Base-by-base conservation (phyloP, 2,329 filamentous ascomycete species). In the Pseudocercospora musae region DNA sequence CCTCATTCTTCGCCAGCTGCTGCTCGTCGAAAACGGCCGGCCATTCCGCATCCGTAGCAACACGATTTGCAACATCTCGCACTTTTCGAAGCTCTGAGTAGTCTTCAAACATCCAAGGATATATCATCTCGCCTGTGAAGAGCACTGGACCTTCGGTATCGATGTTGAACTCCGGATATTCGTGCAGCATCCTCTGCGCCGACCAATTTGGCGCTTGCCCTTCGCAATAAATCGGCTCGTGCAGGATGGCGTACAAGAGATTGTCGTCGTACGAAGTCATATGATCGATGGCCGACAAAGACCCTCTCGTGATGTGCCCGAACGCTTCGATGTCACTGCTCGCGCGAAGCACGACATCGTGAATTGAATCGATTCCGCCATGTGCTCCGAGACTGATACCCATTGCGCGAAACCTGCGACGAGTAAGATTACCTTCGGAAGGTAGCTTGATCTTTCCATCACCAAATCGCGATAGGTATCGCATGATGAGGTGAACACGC, bases 81-180 rank as follows among this genome's bases (percentile, higher is more conserved):
- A 98, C 77, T 61, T 85, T 80, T n/a, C 78, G 78, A 20, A 98
- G 85, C 75, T 96, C 92, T 0, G 86, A 81, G 71, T 91, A 94
- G 15, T 88, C 88, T 40, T 92, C 86, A 68, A 96, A 93, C 82
- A 93, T 90, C 76, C 90, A 89, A 0, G 90, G 89, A 74, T 87
- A 96, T 56, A 96, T 85, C 92, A 96, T 97, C 78, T 98, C 94
- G 63, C 93, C 92, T 0, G 91, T 92, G 78, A 97, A 96, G 75
- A 85, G 90, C 21, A 95, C 79, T 0, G 88, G 87, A 2, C 78
- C 73, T 23, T 64, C 65, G 7, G 74, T 75, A 1, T 79, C 76
- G 18, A 80, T 70, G 57, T 80, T 76, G 73, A 85, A 87, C 15
- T 76, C 77, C 0, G 79, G 73, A 63, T 77, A 78, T 69, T 62